Base-by-base conservation (phyloP, 192 early-diverging fungal species). In the Coemansia sp. region DNA sequence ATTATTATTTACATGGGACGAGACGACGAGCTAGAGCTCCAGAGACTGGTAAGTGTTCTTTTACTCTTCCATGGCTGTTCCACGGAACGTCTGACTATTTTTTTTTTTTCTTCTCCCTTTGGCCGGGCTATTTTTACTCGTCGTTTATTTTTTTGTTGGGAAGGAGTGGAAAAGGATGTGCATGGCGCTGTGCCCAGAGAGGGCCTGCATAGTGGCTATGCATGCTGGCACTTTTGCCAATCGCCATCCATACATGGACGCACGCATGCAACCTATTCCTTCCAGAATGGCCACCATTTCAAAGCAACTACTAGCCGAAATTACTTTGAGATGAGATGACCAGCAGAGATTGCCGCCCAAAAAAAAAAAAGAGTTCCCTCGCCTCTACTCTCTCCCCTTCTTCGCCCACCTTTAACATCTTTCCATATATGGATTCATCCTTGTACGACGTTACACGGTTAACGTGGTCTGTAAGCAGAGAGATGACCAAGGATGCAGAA, bases 221-320 rank as follows among this genome's bases (percentile, higher is more conserved):
- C 55, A 29, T 29, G 55, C 15, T 57, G 55, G 55, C 55, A 34
- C 36, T 63, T 34, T 34, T 63, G 61, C 50, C 60, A 46, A 41
- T 51, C 63, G 27, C 25, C 50, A 45, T 69, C 27, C 45, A 50
- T 63, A 48, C 68, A 55, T 50, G 6, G 55, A 31, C 32, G 6
- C 46, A 46, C 46, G 25, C 46, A 51, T 25, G 42, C 42, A 25
- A 34, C 64, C 19, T 66, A 48, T 66, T 48, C 62, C 42, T 48
- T 64, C 15, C 29, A 48, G 32, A 38, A 29, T 53, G 51, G 6
- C 51, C 23, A 2, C n/a, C 51, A 25, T 53, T 53, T 53, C 12
- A 12, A 17, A 29, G 10, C 46, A 19, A n/a, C 46, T 55, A 31
- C 14, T 58, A 58, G 55, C 55, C 12, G 27, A 58, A 17, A 32